A percentile compares a stretch with the other conserved stretches of the same genome.
These are phyloP conservation scores for Diddensiella santjacobensis DNA, from an alignment of 805 yeast species.

Conservation along the genomic window DNA sequence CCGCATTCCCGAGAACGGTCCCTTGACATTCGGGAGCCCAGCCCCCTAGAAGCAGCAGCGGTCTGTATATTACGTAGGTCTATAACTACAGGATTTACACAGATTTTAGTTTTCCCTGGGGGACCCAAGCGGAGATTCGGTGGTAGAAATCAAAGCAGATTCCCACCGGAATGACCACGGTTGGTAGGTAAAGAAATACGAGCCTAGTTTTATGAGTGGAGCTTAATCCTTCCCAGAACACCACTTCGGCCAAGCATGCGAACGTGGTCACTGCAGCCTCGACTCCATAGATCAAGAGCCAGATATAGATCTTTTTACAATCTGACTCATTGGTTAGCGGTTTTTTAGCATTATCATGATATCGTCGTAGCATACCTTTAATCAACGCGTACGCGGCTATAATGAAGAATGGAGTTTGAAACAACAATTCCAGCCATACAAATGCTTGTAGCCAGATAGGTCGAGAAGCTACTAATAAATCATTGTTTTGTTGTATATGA, in stretches of 20 bases:
- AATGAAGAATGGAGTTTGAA: conserved; percentile 85
- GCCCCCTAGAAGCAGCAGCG: no score
- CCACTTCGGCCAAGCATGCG: conserved; percentile 49
- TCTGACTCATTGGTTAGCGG: conserved; percentile 13
- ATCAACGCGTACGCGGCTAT: conserved; percentile 38
- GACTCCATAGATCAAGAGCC: conserved; percentile 65
- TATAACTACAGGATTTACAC: no score
- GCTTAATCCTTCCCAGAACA: conserved; percentile 36
- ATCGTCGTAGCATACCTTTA: conserved; percentile 30
- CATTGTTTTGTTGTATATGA: conserved; percentile 66
- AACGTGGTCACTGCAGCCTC: conserved; percentile 80
- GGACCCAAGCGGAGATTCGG: conserved; percentile 22
- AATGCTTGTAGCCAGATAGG: conserved; percentile 74
- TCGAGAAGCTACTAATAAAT: conserved; percentile 54
- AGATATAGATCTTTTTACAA: conserved; percentile 32
- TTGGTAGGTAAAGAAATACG: conserved; percentile 61
- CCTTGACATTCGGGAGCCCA: no score
- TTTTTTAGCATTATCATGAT: conserved; percentile 15
- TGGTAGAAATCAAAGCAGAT: conserved; percentile 46
- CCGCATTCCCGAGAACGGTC: no score
- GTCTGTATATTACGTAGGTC: no score
- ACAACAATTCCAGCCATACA: conserved; percentile 65
- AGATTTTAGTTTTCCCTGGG: neutral
- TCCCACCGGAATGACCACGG: conserved; percentile 57
- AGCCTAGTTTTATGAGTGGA: conserved; percentile 41